Base-by-base conservation (phyloP, 2,329 filamentous ascomycete genomes). In the Zalaria obscura region DNA sequence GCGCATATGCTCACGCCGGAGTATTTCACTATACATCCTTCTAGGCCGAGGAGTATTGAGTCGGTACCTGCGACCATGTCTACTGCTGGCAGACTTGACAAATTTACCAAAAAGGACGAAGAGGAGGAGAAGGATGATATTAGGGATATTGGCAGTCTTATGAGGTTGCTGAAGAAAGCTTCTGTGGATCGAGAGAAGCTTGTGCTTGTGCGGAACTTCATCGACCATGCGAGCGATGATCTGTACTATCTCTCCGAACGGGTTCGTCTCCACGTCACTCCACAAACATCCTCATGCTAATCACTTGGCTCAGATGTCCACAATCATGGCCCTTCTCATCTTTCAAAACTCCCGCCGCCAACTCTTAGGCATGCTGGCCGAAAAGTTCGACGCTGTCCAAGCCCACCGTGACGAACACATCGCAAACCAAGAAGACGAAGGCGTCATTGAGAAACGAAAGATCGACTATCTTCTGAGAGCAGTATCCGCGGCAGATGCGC, bases 151-250 rank as follows among this genome's bases (percentile, higher is more conserved):
- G 73, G 77, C 3, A 75, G 76, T 3, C 66, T 98, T 26, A 71
- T 93, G 65, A 64, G 62, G 25, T 72, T 75, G 2, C 61, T 98
- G 41, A 80, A 78, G 47, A 65, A 64, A 33, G 76, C 82, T 4
- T 73, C 78, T 5, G 85, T 98, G 50, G 91, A 98, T 56, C 76
- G 91, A 29, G 89, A 96, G 64, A 96, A 91, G 65, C 77, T 93
- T 44, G 80, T 89, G 46, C 80, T 81, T 0, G 72, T 95, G 25
- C 78, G 82, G 52, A 83, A 75, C 47, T 98, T 94, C 55, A 68
- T 95, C n/a, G 67, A 78, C 35, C 71, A 91, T 40, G 83, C 76
- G 18, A 76, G 75, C 4, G 77, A 83, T 25, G 86, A 95, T 51
- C 65, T 96, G 27, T 70, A 72, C 41, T 82, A 86, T 46, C 66